phyloP scores from a whole-genome alignment of 768 basidiomycete genomes.

The Neoboletus magnificus region DNA sequence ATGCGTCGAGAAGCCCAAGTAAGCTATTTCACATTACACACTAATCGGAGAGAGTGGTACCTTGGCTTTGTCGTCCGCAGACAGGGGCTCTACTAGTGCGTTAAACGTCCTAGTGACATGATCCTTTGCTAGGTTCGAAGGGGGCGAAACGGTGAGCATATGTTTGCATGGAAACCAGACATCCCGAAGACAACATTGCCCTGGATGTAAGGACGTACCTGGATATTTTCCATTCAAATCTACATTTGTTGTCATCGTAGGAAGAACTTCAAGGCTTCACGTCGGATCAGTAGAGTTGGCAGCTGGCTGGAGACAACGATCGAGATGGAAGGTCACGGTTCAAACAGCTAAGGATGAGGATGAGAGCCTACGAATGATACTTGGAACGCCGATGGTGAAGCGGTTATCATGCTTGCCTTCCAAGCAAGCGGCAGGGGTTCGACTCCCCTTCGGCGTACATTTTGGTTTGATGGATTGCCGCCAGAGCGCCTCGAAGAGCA shows the following conservation, averaged over 20 bases:
- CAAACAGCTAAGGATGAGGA: neutral
- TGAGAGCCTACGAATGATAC: fast-evolving
- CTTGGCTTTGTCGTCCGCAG: conserved; percentile 48
- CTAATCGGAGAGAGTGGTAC: conserved; percentile 30
- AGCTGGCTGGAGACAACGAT: too few species aligned
- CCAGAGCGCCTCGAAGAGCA: neutral
- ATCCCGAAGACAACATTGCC: neutral
- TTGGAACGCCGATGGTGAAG: conserved; percentile 71
- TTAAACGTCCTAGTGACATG: conserved; percentile 55
- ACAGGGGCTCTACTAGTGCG: conserved; percentile 48
- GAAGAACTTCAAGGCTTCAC: neutral
- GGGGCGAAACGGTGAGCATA: neutral
- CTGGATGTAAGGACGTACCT: conserved; percentile 10
- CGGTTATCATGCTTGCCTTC: conserved; percentile 94
- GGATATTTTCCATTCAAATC: conserved; percentile 20
- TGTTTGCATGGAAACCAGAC: neutral
- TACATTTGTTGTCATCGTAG: conserved; percentile 4
- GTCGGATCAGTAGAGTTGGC: neutral
- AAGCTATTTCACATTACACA: neutral
- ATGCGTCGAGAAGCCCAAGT: neutral
- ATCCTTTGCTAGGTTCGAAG: conserved; percentile 39
- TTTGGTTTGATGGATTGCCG: neutral
- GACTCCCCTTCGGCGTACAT: conserved; percentile 61
- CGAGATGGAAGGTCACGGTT: neutral
- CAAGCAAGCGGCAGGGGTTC: conserved; percentile 76